Conservation (phyloP, 139 green algal genomes). For the Volvox reticuliferus region DNA sequence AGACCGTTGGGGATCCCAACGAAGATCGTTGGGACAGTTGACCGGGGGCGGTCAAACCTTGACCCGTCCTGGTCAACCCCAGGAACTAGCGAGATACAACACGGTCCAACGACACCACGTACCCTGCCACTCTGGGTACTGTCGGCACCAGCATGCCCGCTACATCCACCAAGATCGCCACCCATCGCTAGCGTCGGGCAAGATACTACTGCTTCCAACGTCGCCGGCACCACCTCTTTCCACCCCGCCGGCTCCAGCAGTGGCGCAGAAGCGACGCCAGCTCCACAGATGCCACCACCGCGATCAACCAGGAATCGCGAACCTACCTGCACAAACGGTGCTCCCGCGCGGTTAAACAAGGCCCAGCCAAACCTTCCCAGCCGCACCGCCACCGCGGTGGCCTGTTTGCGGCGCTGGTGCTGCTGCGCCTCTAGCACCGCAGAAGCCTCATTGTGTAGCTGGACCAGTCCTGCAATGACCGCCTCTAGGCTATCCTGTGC, state of each 20-base stretch:
- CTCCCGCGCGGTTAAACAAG: constrained; percentile 25
- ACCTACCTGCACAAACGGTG: constrained; percentile 4
- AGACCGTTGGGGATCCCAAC: too few species aligned
- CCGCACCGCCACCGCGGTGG: constrained; percentile 36
- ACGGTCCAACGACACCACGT: background rate
- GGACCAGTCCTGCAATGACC: background rate
- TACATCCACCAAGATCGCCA: background rate
- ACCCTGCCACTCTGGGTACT: background rate
- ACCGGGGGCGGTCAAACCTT: too few species aligned
- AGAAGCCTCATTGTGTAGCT: background rate
- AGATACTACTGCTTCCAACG: background rate
- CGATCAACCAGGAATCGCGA: background rate
- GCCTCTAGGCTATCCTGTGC: constrained; percentile 34
- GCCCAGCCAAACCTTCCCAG: constrained; percentile 54
- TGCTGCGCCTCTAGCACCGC: constrained; percentile 1
- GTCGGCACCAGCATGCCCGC: background rate
- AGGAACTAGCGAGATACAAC: too few species aligned
- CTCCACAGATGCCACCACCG: too few species aligned
- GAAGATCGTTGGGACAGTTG: too few species aligned
- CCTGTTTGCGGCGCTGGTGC: constrained; percentile 33
- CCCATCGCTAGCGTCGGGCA: constrained; percentile 10
- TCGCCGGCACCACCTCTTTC: too few species aligned
- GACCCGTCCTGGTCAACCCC: too few species aligned
- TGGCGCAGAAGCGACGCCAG: background rate
- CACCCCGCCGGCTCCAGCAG: background rate